These are phyloP conservation scores for Thermothelomyces thermophilus DNA, from an alignment of 2,329 filamentous ascomycete genomes.

Conservation along the genomic window DNA sequence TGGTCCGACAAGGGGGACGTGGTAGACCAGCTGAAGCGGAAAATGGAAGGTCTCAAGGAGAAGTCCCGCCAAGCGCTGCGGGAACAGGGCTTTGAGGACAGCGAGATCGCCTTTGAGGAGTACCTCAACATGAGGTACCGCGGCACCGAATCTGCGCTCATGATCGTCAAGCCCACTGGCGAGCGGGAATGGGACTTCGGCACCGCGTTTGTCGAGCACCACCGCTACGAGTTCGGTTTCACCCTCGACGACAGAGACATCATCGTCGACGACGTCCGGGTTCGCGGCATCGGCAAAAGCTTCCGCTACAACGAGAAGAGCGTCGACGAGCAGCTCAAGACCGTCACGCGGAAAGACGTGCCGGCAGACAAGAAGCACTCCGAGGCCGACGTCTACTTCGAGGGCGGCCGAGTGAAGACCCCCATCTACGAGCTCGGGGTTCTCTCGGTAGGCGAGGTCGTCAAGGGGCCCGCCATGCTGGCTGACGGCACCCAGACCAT, in stretches of 20 bases:
- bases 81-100: slow-evolving; percentile 71
- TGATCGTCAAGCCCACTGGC: slow-evolving; percentile 67
- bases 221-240: slow-evolving; percentile 90
- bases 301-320: slow-evolving; percentile 74
- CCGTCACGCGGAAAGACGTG: slow-evolving; percentile 54
- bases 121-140: slow-evolving; percentile 92
- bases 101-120: slow-evolving; percentile 76
- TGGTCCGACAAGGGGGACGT: slow-evolving; percentile 55
- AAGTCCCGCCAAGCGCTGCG: slow-evolving; percentile 61
- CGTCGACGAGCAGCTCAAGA: slow-evolving; percentile 74
- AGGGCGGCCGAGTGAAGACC: slow-evolving; percentile 69
- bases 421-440: slow-evolving; percentile 77
- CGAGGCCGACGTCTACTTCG: slow-evolving; percentile 72
- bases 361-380: slow-evolving; percentile 56
- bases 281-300: slow-evolving; percentile 82
- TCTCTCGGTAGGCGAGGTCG: slow-evolving; percentile 62
- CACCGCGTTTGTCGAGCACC: slow-evolving; percentile 76
- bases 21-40: slow-evolving; percentile 57
- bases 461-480: slow-evolving; percentile 77
- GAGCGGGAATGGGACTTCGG: slow-evolving; percentile 72
- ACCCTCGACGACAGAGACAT: slow-evolving; percentile 78
- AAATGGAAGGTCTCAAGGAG: slow-evolving; percentile 74
- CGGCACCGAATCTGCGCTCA: slow-evolving; percentile 83
- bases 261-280: slow-evolving; percentile 83
- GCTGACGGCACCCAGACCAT: slow-evolving; percentile 89